Evolutionary conservation across 2,329 filamentous ascomycete genomes (phyloP), one percentile per base, ranked within the genome.

Genomic region (Ophiostoma montium): DNA sequence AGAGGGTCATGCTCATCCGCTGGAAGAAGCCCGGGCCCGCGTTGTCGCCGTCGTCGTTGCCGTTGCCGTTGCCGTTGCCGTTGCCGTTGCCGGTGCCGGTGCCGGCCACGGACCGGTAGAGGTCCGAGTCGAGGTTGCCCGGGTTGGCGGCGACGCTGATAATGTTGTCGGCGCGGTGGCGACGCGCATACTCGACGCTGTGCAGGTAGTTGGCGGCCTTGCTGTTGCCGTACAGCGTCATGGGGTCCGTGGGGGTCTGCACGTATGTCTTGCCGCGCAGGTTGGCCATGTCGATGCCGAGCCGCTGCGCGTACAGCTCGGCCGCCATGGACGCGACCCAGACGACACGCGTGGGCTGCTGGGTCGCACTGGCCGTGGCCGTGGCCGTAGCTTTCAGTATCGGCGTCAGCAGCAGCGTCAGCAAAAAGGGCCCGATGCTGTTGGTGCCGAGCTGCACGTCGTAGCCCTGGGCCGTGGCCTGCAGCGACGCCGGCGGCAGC

Each of bases 401-500:
- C 1, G 58, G 59, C 12, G 57, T 59, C 30, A 60, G 51, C 10
- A 60, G 55, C 47, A 57, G 52, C 1, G 57, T 58, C 39, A 61
- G 49, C 15, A 60, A 21, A 15, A 55, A 54, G 2, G 50, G 49
- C 8, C 49, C 55, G 8, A 57, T 35, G 48, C 42, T 47, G 53
- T 57, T 57, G 46, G 50, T 52, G 49, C 54, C 54, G 11, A 57
- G 50, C 50, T 56, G 49, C 31, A 57, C 31, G 35, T 77, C 74
- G 54, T 66, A 67, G 21, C 70, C 71, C 54, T 74, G 70, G 5
- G 52, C 53, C 0, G 68, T 72, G 46, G 48, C 48, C 15, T 36
- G 54, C 13, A 33, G 16, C 53, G 48, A 54, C 35, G 46, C 61
- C 13, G 50, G 47, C 59, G 21, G 52, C 48, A 18, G 61, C 63